Conservation (phyloP, 2,329 filamentous ascomycete genomes). For the Mycocentrospora acerina region DNA sequence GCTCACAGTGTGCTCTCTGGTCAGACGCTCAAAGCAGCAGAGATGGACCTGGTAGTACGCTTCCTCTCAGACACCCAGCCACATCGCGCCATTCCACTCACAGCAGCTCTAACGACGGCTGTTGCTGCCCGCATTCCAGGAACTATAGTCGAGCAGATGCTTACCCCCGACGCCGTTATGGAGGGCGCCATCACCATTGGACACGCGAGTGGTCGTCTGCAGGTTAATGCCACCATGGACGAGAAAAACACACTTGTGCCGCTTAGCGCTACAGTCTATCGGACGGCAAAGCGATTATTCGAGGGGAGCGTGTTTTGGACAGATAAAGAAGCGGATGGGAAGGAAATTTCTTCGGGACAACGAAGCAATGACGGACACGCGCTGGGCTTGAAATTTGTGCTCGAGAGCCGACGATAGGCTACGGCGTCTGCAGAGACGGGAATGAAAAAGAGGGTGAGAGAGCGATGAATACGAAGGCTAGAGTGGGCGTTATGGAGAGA, state of each 20-base stretch:
- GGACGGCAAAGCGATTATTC: constrained; percentile 42
- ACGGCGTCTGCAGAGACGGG: too few relatives aligned
- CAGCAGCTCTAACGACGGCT: constrained; percentile 46
- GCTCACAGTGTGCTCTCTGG: constrained; percentile 44
- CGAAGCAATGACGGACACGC: constrained; percentile 15
- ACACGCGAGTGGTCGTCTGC: constrained; percentile 42
- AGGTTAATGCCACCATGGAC: constrained; percentile 38
- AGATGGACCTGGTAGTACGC: constrained; percentile 45
- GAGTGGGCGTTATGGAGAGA: too few relatives aligned
- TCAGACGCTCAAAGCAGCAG: constrained; percentile 32
- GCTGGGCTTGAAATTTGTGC: constrained; percentile 24
- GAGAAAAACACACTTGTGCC: constrained; percentile 22
- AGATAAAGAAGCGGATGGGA: constrained; percentile 3
- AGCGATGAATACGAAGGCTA: too few relatives aligned
- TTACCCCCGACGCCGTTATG: constrained; percentile 27
- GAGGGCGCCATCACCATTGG: constrained; percentile 41
- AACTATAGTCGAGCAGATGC: constrained; percentile 37
- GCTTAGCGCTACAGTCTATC: constrained; percentile 35
- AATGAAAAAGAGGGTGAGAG: too few relatives aligned
- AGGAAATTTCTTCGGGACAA: constrained; percentile 2
- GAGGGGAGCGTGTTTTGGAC: constrained; percentile 35
- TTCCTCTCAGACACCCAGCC: constrained; percentile 49
- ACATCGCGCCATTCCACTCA: constrained; percentile 48
- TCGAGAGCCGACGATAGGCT: constrained; percentile 11
- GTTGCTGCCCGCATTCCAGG: constrained; percentile 42